These are phyloP conservation scores for Heterobasidion parviporum DNA, from an alignment of 1,284 basidiomycete species.

Conservation along the genomic window DNA sequence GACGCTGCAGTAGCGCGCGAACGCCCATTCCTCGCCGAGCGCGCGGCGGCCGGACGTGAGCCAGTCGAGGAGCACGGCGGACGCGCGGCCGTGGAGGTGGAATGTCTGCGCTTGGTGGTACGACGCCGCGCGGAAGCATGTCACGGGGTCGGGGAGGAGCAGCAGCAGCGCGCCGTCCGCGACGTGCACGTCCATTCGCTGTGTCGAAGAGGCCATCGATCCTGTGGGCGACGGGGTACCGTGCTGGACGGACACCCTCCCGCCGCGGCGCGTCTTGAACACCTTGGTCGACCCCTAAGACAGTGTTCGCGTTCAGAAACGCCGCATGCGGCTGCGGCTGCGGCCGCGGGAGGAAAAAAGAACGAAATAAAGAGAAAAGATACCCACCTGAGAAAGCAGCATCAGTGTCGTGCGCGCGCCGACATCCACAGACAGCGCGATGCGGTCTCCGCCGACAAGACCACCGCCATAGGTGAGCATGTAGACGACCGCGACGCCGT, in stretches of 20 bases:
- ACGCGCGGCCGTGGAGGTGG: conserved; percentile 51
- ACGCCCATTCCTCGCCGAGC: conserved; percentile 83
- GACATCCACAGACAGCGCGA: conserved; percentile 61
- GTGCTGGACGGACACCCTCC: conserved; percentile 28
- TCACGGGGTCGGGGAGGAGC: conserved; percentile 86
- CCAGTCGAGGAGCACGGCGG: conserved; percentile 81
- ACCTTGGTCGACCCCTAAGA: conserved; percentile 87
- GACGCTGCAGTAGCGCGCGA: conserved; percentile 75
- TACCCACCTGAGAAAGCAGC: conserved; percentile 73
- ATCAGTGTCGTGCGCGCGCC: conserved; percentile 50
- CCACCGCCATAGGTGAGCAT: conserved; percentile 90
- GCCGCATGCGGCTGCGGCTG: conserved; percentile 1
- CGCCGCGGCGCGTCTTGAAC: conserved; percentile 66
- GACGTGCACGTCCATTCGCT: conserved; percentile 52
- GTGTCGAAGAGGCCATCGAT: conserved; percentile 16
- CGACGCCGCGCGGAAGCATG: conserved; percentile 79
- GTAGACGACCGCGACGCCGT: conserved; percentile 65
- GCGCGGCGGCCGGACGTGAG: conserved; percentile 78
- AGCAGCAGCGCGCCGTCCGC: conserved; percentile 50
- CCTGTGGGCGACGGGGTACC: not conserved
- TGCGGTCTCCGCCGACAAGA: conserved; percentile 80
- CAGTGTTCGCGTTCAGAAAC: not conserved
- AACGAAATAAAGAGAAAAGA: not conserved
- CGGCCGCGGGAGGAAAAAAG: not conserved
- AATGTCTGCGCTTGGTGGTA: conserved; percentile 80